phyloP scores from a whole-genome alignment of 805 yeast genomes.

The Wickerhamomyces kurtzmanii region DNA sequence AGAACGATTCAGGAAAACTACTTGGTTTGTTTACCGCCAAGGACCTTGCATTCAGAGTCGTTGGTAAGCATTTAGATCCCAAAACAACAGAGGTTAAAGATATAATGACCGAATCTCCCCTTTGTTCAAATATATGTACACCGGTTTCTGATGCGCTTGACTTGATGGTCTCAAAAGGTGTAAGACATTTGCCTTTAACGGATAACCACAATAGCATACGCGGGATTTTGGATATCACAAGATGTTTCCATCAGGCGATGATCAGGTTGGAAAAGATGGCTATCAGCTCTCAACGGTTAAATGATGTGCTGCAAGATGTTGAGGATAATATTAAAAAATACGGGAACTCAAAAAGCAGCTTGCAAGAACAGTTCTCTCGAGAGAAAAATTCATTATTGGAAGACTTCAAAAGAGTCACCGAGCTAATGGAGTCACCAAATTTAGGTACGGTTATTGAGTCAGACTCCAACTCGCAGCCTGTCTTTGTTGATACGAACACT shows the following conservation, averaged over 20 bases:
- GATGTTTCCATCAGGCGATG: conserved; percentile 38
- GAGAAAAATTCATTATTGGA: conserved; percentile 15
- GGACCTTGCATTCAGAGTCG: conserved; percentile 34
- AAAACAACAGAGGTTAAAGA: conserved; percentile 18
- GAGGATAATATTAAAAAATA: conserved; percentile 15
- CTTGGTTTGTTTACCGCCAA: conserved; percentile 35
- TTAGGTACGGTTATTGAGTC: conserved; percentile 14
- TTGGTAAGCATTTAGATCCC: conserved; percentile 20
- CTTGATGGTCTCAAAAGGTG: conserved; percentile 28
- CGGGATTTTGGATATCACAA: conserved; percentile 35
- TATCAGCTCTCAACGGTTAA: conserved; percentile 23
- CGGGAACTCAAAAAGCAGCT: too few relatives aligned
- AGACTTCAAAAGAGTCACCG: conserved; percentile 27
- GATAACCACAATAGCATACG: conserved; percentile 25
- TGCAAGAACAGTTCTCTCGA: too few relatives aligned
- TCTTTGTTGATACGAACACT: conserved; percentile 24
- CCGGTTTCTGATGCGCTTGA: conserved; percentile 31
- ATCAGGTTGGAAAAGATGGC: conserved; percentile 29
- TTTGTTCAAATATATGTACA: conserved; percentile 23
- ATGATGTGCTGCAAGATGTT: conserved; percentile 18
- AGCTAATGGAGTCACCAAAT: conserved; percentile 31
- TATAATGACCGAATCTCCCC: conserved; percentile 31
- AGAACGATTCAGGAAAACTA: conserved; percentile 15
- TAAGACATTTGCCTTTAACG: conserved; percentile 32
- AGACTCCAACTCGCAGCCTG: conserved; percentile 17